phyloP scores from a whole-genome alignment of 2,329 filamentous ascomycete genomes.

The Fusarium lateritium region DNA sequence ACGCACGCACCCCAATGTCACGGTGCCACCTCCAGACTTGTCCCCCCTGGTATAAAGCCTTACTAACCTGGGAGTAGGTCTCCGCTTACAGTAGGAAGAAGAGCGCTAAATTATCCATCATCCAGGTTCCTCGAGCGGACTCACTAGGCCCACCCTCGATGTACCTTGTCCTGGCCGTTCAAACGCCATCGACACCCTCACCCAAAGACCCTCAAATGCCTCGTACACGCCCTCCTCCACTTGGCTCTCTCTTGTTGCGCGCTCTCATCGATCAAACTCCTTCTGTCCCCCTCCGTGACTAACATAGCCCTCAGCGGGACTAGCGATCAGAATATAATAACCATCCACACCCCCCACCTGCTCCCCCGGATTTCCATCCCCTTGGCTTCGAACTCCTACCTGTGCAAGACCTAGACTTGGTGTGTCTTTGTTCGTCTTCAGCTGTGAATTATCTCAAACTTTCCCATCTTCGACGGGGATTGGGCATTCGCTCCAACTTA shows the following conservation, averaged over 20 bases:
- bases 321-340: constrained; percentile 51
- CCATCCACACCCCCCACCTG: constrained; percentile 52
- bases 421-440: constrained; percentile 29
- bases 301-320: constrained; percentile 36
- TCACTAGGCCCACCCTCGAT: constrained; percentile 42
- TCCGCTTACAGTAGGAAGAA: constrained; percentile 19
- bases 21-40: constrained; percentile 45
- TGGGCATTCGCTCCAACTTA: constrained; percentile 37
- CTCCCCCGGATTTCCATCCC: constrained; percentile 52
- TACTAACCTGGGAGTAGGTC: constrained; percentile 37
- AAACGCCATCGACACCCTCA: constrained; percentile 42
- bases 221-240: constrained; percentile 45
- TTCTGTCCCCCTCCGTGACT: constrained; percentile 40
- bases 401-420: constrained; percentile 5
- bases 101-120: constrained; percentile 39
- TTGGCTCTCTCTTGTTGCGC: constrained; percentile 23
- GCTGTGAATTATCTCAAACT: constrained; percentile 32
- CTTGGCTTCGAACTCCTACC: constrained; percentile 49
- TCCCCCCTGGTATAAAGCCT: constrained; percentile 23
- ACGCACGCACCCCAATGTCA: constrained; percentile 37
- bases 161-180: constrained; percentile 19
- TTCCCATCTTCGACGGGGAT: constrained; percentile 32
- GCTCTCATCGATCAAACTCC: constrained; percentile 42
- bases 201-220: constrained; percentile 33
- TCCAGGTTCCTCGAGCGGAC: constrained; percentile 35